These are phyloP conservation scores for Globisporangium splendens DNA, from an alignment of 352 stramenopile species.

Conservation along the genomic window DNA sequence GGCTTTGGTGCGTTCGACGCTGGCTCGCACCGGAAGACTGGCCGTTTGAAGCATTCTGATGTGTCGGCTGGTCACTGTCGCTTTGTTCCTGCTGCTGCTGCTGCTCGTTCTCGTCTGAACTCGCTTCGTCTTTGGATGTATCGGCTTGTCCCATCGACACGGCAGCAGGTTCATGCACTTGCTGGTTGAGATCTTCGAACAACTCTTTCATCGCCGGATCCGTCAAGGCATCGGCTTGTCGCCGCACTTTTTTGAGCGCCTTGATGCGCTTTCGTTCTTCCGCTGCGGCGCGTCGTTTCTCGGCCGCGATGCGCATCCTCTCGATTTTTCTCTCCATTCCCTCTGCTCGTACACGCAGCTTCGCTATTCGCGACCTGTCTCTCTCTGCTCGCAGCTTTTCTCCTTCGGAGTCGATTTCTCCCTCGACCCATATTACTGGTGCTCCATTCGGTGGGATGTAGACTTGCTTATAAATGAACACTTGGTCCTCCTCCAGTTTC, in stretches of 20 bases:
- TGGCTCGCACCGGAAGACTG: no score
- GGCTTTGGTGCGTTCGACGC: no score
- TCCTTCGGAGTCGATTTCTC: neutral
- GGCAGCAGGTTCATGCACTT: neutral
- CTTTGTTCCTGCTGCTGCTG: neutral
- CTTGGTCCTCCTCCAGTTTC: neutral
- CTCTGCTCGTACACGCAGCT: neutral
- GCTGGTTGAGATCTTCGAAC: constrained; percentile 4
- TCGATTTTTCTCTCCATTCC: neutral
- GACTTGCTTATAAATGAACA: neutral
- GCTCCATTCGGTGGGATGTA: no score
- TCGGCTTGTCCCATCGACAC: neutral
- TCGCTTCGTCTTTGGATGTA: constrained; percentile 1
- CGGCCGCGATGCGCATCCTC: neutral
- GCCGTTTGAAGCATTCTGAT: no score
- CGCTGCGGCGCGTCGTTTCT: neutral
- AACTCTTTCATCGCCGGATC: constrained; percentile 4
- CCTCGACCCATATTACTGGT: neutral
- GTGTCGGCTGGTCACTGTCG: neutral
- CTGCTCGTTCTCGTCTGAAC: neutral
- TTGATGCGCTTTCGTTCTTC: constrained; percentile 1
- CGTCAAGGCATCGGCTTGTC: neutral
- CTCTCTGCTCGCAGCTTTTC: neutral
- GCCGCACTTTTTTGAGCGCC: neutral
- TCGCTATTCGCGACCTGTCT: neutral